Evolutionary conservation across 768 basidiomycete species (phyloP).

Genomic region (Boletus vermiculosoides): DNA sequence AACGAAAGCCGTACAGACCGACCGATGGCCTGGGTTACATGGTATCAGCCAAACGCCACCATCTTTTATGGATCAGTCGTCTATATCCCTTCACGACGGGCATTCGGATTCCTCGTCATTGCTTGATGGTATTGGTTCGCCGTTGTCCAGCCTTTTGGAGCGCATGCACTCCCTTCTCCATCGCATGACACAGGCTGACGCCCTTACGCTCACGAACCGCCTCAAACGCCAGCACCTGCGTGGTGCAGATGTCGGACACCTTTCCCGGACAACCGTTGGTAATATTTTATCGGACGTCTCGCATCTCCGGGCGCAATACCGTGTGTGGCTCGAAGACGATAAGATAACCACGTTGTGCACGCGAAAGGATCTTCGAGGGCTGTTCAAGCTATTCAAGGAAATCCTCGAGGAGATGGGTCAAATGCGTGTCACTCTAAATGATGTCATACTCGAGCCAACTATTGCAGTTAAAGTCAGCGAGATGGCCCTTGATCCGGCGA

Average conservation of each 20-base stretch:
- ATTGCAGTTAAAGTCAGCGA: slow-evolving; percentile 72
- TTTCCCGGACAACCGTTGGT: slow-evolving; percentile 79
- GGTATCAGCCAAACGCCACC: slow-evolving; percentile 36
- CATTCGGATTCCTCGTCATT: slow-evolving; percentile 77
- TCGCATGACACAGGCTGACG: slow-evolving; percentile 72
- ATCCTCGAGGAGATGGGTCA: slow-evolving; percentile 79
- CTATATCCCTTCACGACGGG: slow-evolving; percentile 53
- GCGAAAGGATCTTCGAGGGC: slow-evolving; percentile 73
- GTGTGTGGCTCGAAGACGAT: slow-evolving; percentile 72
- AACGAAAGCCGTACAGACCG: slow-evolving; percentile 71
- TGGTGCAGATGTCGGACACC: slow-evolving; percentile 81
- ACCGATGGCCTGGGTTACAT: slow-evolving; percentile 36
- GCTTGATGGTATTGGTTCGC: slow-evolving; percentile 49
- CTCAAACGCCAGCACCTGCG: slow-evolving; percentile 87
- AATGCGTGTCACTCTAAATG: slow-evolving; percentile 80
- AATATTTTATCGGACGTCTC: slow-evolving; percentile 69
- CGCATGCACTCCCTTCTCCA: slow-evolving; percentile 63
- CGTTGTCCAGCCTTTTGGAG: slow-evolving; percentile 56
- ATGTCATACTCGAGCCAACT: slow-evolving; percentile 84
- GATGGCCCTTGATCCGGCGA: slow-evolving; percentile 59
- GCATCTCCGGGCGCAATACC: slow-evolving; percentile 71
- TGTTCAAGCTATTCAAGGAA: slow-evolving; percentile 87
- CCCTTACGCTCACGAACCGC: slow-evolving; percentile 83
- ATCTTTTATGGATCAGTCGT: slow-evolving; percentile 35
- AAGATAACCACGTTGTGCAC: slow-evolving; percentile 59